Evolutionary conservation across 208 protist species (phyloP).

Genomic region (Balamuthia mandrillaris): DNA sequence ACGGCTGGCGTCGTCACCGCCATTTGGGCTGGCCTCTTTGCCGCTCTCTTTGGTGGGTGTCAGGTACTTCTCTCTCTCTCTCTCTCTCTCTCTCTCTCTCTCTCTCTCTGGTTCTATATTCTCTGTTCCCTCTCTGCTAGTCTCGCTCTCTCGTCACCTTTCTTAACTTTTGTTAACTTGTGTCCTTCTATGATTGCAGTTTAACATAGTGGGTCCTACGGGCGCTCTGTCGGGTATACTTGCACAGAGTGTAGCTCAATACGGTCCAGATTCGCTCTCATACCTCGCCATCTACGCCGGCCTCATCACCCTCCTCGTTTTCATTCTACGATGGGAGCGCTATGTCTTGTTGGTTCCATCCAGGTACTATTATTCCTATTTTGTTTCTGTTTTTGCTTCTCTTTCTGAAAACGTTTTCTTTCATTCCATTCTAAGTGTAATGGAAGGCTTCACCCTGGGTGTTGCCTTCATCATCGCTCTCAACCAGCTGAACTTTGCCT

Average conservation of each 20-base stretch:
- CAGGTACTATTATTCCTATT: background rate
- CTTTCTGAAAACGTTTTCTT: no score
- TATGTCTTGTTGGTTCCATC: constrained; percentile 40
- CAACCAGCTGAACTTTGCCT: constrained; percentile 45
- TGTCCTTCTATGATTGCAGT: no score
- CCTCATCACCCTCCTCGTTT: constrained; percentile 35
- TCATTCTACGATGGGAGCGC: constrained; percentile 34
- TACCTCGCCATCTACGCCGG: constrained; percentile 37
- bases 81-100: no score
- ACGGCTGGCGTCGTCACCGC: constrained; percentile 42
- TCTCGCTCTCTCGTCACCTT: no score
- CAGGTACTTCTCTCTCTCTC: no score
- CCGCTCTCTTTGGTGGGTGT: constrained; percentile 30
- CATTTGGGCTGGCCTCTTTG: constrained; percentile 44
- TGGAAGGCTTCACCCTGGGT: constrained; percentile 51
- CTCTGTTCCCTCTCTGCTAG: no score
- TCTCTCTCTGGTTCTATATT: no score
- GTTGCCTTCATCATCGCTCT: constrained; percentile 49
- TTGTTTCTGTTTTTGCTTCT: no score
- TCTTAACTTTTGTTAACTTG: no score
- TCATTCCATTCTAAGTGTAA: no score
- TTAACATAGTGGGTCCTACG: constrained; percentile 52
- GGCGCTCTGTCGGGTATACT: constrained; percentile 42
- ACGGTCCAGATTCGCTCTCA: constrained; percentile 29
- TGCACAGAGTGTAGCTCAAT: background rate